phyloP scores from a whole-genome alignment of 2,329 filamentous ascomycete genomes.

The Monosporascus cannonballus region DNA sequence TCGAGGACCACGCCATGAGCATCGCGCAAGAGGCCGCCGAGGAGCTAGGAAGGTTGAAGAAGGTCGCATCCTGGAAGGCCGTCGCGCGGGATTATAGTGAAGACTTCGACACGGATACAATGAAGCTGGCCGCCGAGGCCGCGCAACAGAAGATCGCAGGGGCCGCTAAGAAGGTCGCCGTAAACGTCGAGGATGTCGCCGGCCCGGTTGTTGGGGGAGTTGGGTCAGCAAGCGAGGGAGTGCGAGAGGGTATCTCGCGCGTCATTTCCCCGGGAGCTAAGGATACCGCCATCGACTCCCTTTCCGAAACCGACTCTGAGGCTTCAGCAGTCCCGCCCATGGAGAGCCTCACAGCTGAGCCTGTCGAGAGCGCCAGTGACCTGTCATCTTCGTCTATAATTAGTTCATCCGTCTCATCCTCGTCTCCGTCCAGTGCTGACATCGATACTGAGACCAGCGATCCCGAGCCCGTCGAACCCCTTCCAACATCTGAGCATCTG shows the following conservation, averaged over 20 bases:
- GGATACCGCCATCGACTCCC: conserved; percentile 11
- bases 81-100: conserved; percentile 65
- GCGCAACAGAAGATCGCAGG: conserved; percentile 27
- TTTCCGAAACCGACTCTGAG: conserved; percentile 11
- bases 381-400: conserved; percentile 7
- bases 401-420: too few relatives aligned
- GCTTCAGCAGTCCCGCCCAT: conserved; percentile 16
- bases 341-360: conserved; percentile 15
- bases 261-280: conserved; percentile 13
- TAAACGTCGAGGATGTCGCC: conserved; percentile 14
- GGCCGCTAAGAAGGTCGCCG: conserved; percentile 19
- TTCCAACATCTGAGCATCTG: conserved; percentile 12
- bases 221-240: conserved; percentile 6
- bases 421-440: conserved; percentile 16
- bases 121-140: conserved; percentile 50
- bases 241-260: conserved; percentile 26
- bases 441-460: conserved; percentile 22
- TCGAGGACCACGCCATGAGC: conserved; percentile 76
- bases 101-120: conserved; percentile 67
- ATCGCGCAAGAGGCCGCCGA: conserved; percentile 72
- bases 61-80: conserved; percentile 81
- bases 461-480: conserved; percentile 20
- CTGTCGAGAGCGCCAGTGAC: conserved; percentile 17
- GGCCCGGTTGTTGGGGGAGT: conserved; percentile 1
- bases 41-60: conserved; percentile 75